Conservation (phyloP, 2,329 filamentous ascomycete species). For the Chaetomium globosum region DNA sequence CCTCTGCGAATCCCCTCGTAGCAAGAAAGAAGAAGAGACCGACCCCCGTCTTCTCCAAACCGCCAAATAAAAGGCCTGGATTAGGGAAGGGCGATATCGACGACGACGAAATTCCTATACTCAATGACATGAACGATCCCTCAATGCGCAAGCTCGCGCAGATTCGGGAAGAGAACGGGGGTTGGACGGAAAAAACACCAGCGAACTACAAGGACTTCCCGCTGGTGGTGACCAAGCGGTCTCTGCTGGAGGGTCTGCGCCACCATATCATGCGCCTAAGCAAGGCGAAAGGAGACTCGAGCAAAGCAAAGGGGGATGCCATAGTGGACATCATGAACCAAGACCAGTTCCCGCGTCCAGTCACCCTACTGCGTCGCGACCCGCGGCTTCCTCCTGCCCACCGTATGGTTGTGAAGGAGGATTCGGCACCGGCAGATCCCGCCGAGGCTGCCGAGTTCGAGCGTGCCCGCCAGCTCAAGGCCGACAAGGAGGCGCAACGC, state of each 20-base stretch:
- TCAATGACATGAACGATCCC: constrained; percentile 35
- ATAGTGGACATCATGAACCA: constrained; percentile 70
- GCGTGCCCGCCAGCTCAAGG: constrained; percentile 68
- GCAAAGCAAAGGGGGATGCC: constrained; percentile 58
- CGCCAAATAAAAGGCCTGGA: constrained; percentile 3
- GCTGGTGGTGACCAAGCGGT: constrained; percentile 80
- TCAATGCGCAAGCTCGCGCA: constrained; percentile 42
- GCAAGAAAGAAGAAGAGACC: constrained; percentile 57
- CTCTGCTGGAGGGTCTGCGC: constrained; percentile 75
- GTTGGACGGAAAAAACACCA: constrained; percentile 58
- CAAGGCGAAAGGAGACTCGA: constrained; percentile 59
- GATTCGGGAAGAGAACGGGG: constrained; percentile 48
- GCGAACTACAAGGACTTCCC: constrained; percentile 61
- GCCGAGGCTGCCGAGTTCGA: constrained; percentile 64
- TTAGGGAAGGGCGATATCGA: constrained; percentile 21
- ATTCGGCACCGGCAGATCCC: constrained; percentile 44
- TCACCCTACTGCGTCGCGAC: constrained; percentile 86
- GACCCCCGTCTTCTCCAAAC: constrained; percentile 40
- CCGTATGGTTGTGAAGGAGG: constrained; percentile 61
- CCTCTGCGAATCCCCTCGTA: constrained; percentile 63
- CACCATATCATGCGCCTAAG: constrained; percentile 84
- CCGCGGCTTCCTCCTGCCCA: constrained; percentile 67
- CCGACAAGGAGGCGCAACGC: constrained; percentile 81
- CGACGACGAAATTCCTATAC: constrained; percentile 34
- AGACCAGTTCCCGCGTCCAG: constrained; percentile 81